Evolutionary conservation across 1,139 yeast genomes (phyloP), one percentile per base, ranked within the genome.

Genomic region (Taphrina communis): DNA sequence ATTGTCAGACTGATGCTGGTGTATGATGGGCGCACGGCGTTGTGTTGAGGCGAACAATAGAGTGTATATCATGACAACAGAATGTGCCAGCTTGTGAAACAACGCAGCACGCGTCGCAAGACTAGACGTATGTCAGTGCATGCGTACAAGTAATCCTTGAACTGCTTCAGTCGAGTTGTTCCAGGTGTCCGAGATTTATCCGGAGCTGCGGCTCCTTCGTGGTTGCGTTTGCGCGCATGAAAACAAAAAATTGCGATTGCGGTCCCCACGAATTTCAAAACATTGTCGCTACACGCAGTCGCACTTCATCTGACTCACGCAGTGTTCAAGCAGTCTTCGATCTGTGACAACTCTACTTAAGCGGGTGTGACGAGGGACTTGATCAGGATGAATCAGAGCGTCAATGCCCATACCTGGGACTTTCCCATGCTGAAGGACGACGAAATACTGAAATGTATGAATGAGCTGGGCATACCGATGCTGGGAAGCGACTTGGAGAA

Each of bases 401-500:
- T n/a, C 53, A 50, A 50, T 21, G 53, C 12, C 6, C 12, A 55
- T 38, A 36, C 42, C 48, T 63, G 58, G 48, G 46, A 39, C 63
- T 69, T 68, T 36, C 69, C 69, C 14, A 55, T 46, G 19, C 57
- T 69, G 36, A 51, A 52, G 17, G 44, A 46, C 36, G 69, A 53
- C 19, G 71, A 69, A 21, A 66, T 69, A 25, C 48, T 66, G 21
- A 48, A 56, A 21, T 69, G 71, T 41, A 61, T 69, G 61, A 56
- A 44, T n/a, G 72, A 70, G 39, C n/a, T 70, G 31, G 88, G 86
- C 71, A 85, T 89, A 65, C 77, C 81, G 19, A 88, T 87, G 0
- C 82, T 84, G 31, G 91, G 87, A 73, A 91, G 88, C 52, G 82
- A 84, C 70, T 81, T 90, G 1, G 75, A 81, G 38, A 86, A 83